phyloP scores from a whole-genome alignment of 2,329 filamentous ascomycete species.

The Hypomyces perniciosus region DNA sequence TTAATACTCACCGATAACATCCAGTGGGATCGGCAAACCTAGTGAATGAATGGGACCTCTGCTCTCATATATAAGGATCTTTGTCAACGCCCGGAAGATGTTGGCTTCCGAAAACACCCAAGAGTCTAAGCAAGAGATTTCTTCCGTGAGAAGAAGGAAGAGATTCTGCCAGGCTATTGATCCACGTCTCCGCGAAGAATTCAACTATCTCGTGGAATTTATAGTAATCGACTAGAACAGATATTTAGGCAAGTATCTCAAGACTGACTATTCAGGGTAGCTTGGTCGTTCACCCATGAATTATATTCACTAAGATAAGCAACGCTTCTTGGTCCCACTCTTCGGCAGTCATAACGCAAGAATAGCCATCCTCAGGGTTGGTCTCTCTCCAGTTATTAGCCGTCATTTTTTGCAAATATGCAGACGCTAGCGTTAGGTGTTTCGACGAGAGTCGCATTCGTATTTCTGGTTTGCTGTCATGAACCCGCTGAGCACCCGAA shows the following conservation, averaged over 20 bases:
- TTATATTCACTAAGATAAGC: constrained; percentile 35
- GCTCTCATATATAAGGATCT: neutral
- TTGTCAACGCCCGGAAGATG: neutral
- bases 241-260: constrained; percentile 36
- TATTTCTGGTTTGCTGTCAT: neutral
- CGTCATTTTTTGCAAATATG: constrained; percentile 14
- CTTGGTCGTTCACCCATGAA: constrained; percentile 35
- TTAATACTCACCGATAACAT: neutral
- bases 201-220: constrained; percentile 36
- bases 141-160: neutral
- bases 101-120: neutral
- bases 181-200: constrained; percentile 23
- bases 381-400: constrained; percentile 8
- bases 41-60: neutral
- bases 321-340: constrained; percentile 32
- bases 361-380: neutral
- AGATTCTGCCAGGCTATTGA: neutral
- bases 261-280: constrained; percentile 32
- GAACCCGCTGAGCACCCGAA: too few relatives aligned
- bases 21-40: neutral
- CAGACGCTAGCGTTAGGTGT: constrained; percentile 30
- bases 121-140: neutral
- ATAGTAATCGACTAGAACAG: constrained; percentile 38
- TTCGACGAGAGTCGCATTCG: constrained; percentile 25
- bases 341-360: constrained; percentile 4